Conservation (phyloP, 306 rosid species). For the Inga oerstediana region DNA sequence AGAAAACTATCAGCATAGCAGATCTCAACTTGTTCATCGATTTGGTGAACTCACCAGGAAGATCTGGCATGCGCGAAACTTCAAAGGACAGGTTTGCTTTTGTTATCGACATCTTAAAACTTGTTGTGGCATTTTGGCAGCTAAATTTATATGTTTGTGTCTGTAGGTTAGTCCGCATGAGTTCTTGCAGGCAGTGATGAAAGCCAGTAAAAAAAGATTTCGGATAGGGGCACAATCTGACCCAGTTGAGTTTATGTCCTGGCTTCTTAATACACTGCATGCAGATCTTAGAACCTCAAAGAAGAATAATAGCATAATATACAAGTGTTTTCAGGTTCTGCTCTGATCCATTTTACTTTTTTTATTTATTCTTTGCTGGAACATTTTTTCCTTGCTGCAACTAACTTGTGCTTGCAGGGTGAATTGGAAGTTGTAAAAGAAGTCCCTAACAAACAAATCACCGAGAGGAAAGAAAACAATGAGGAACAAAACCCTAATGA, state of each 20-base stretch:
- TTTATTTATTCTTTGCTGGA: constrained; percentile 26
- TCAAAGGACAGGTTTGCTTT: constrained; percentile 91
- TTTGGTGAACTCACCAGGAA: constrained; percentile 97
- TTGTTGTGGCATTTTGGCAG: constrained; percentile 1
- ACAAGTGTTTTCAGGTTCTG: constrained; percentile 88
- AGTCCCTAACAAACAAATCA: constrained; percentile 59
- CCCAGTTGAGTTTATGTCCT: constrained; percentile 93
- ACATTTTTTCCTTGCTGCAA: constrained; percentile 26
- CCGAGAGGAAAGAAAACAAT: constrained; percentile 64
- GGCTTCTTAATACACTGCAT: constrained; percentile 94
- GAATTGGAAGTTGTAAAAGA: constrained; percentile 96
- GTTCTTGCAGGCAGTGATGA: constrained; percentile 97
- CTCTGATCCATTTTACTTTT: constrained; percentile 15
- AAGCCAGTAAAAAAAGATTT: constrained; percentile 90
- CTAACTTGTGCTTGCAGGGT: constrained; percentile 56
- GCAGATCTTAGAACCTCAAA: constrained; percentile 74
- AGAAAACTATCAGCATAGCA: constrained; percentile 77
- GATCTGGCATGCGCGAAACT: constrained; percentile 97
- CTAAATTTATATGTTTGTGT: constrained; percentile 28
- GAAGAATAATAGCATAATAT: constrained; percentile 80
- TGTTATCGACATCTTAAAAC: constrained; percentile 18
- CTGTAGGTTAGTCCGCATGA: constrained; percentile 93
- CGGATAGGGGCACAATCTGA: constrained; percentile 92
- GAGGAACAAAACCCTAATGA: constrained; percentile 43
- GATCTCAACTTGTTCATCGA: constrained; percentile 91